Evolutionary conservation across 2,329 filamentous ascomycete genomes (phyloP).

Genomic region (Ceratocystis destructans): DNA sequence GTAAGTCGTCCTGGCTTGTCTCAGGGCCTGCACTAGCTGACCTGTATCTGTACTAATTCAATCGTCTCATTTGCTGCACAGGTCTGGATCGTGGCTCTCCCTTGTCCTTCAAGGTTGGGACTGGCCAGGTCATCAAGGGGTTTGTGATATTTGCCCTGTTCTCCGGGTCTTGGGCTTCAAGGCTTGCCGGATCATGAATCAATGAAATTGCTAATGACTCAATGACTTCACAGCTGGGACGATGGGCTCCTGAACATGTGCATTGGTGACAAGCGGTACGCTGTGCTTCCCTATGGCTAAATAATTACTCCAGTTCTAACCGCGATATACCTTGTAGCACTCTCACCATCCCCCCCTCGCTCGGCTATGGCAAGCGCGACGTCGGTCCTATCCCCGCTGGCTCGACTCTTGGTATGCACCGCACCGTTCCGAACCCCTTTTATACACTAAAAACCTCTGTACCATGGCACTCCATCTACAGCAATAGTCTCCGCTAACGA

Average conservation of each 20-base stretch:
- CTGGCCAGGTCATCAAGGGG: constrained; percentile 80
- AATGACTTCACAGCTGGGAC: constrained; percentile 53
- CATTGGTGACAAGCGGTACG: constrained; percentile 70
- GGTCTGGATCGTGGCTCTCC: constrained; percentile 64
- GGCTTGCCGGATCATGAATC: constrained; percentile 18
- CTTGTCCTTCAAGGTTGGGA: constrained; percentile 65
- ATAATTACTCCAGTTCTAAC: neutral
- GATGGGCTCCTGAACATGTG: constrained; percentile 86
- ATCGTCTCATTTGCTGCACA: constrained; percentile 21
- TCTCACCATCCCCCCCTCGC: constrained; percentile 75
- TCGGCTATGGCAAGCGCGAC: constrained; percentile 63
- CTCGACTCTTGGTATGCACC: constrained; percentile 54
- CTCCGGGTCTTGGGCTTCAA: neutral
- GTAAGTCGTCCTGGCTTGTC: constrained; percentile 28
- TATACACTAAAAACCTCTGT: neutral
- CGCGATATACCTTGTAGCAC: constrained; percentile 35
- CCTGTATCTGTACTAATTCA: constrained; percentile 9
- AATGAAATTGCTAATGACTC: constrained; percentile 13
- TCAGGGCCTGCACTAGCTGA: neutral
- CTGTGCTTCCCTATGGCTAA: neutral
- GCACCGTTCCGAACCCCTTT: neutral
- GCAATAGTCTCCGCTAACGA: neutral
- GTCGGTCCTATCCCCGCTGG: constrained; percentile 74
- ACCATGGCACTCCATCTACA: neutral
- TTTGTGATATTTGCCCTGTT: constrained; percentile 30